Evolutionary conservation across 2,329 filamentous ascomycete genomes (phyloP), one percentile per base, ranked within the genome.

Genomic region (Diaporthe destruens): DNA sequence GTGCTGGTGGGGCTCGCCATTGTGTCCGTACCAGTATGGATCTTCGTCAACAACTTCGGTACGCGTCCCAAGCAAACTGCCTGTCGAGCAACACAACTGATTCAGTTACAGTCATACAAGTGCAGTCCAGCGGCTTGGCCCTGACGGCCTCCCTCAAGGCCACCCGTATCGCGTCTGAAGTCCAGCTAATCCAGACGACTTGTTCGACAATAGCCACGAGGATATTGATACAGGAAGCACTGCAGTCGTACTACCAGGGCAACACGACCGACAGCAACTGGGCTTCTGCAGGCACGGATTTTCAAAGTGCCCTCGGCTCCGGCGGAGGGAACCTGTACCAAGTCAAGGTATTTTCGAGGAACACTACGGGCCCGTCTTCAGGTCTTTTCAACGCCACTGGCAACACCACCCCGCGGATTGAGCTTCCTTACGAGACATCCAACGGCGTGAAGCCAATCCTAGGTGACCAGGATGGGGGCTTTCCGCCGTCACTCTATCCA

Each of bases 121-220:
- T 90, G 76, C 84, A 87, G 79, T 82, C 89, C 16, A 86, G 89
- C 67, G 89, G 91, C 67, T 89, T 98, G 61, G 85, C 91, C 34
- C 86, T 98, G 74, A 94, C 94, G 1, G 95, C 95, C 8, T 95
- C 93, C 3, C 90, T 98, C 79, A 98, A 98, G 81, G 92, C 95
- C 25, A 91, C 93, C 39, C 92, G 96, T 79, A 88, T 98, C 75
- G 87, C 92, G 7, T 92, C 94, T 68, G 93, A 94, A 79, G 88
- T 98, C 71, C 87, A 94, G 67, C 87, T 98, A 67, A 90, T 97
- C 76, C 90, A 95, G 82, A 93, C 93, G 42, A 92, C 91, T 73
- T 93, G 91, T 78, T 86, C 87, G 71, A 92, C 92, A 70, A 92
- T 96, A 56, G 86, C 92, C 8, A 95, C 93, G 0, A 86, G 91